Conservation (phyloP, 2,329 filamentous ascomycete species). For the Pestalotiopsis sp. region DNA sequence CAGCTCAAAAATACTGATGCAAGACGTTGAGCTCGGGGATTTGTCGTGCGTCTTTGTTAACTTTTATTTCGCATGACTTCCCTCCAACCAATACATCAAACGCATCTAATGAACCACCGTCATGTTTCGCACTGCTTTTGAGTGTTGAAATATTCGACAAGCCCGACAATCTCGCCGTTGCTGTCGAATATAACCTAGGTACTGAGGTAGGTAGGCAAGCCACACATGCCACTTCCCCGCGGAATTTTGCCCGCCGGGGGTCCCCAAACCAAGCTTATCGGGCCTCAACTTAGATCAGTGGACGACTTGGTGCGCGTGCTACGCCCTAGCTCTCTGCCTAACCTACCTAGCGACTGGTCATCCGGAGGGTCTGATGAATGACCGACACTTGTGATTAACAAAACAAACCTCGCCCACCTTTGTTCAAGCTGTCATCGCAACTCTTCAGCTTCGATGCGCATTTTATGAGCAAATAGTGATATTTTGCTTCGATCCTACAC, state of each 20-base stretch:
- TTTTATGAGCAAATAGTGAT: neutral
- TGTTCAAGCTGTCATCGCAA: neutral
- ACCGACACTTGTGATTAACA: neutral
- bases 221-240: neutral
- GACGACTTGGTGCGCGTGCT: neutral
- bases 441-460: neutral
- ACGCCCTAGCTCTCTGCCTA: neutral
- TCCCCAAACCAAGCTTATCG: neutral
- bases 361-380: neutral
- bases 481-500: neutral
- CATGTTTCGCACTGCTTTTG: too few relatives aligned
- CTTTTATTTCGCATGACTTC: too few relatives aligned
- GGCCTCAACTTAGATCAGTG: neutral
- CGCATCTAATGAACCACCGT: too few relatives aligned
- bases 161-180: too few relatives aligned
- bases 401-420: neutral
- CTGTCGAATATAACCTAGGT: too few relatives aligned
- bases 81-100: too few relatives aligned
- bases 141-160: too few relatives aligned
- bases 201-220: neutral
- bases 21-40: too few relatives aligned
- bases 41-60: too few relatives aligned
- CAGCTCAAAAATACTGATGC: neutral
- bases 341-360: neutral
- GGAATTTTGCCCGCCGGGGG: neutral